Conservation (phyloP, 1,139 yeast genomes). For the Sporopachydermia cereana region DNA sequence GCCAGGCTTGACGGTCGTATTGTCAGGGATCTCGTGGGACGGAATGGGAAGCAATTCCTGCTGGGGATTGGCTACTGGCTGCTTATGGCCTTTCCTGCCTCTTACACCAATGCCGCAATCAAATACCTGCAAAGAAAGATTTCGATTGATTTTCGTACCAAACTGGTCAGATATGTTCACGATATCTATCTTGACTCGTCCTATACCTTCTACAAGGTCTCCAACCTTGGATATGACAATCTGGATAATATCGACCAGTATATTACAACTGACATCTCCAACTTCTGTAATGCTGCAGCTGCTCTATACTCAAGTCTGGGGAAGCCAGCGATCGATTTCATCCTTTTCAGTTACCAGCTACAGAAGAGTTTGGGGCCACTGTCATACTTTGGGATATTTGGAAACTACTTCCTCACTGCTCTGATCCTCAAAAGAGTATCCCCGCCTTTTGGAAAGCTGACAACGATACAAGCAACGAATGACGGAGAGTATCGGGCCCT, state of each 20-base stretch:
- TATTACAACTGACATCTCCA: slow-evolving; percentile 73
- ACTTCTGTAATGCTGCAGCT: slow-evolving; percentile 75
- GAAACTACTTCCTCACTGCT: slow-evolving; percentile 76
- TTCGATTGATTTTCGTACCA: slow-evolving; percentile 76
- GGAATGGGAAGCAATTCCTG: slow-evolving; percentile 62
- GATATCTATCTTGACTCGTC: slow-evolving; percentile 77
- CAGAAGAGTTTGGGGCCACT: slow-evolving; percentile 78
- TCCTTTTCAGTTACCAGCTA: slow-evolving; percentile 78
- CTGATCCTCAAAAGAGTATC: slow-evolving; percentile 59
- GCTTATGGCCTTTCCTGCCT: slow-evolving; percentile 83
- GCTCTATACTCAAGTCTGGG: slow-evolving; percentile 83
- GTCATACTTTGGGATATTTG: slow-evolving; percentile 71
- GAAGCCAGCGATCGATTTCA: slow-evolving; percentile 78
- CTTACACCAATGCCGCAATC: slow-evolving; percentile 86
- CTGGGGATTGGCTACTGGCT: slow-evolving; percentile 81
- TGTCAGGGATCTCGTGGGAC: slow-evolving; percentile 80
- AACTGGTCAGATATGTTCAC: slow-evolving; percentile 75
- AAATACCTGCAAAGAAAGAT: slow-evolving; percentile 68
- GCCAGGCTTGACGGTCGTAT: slow-evolving; percentile 90
- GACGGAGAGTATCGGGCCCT: slow-evolving; percentile 88
- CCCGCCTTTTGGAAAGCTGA: slow-evolving; percentile 76
- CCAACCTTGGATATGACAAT: slow-evolving; percentile 30
- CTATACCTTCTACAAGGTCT: slow-evolving; percentile 70
- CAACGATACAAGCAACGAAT: slow-evolving; percentile 55
- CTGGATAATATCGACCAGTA: slow-evolving; percentile 53